Conservation (phyloP, 2,329 filamentous ascomycete genomes). For the Verticillium isaacii region DNA sequence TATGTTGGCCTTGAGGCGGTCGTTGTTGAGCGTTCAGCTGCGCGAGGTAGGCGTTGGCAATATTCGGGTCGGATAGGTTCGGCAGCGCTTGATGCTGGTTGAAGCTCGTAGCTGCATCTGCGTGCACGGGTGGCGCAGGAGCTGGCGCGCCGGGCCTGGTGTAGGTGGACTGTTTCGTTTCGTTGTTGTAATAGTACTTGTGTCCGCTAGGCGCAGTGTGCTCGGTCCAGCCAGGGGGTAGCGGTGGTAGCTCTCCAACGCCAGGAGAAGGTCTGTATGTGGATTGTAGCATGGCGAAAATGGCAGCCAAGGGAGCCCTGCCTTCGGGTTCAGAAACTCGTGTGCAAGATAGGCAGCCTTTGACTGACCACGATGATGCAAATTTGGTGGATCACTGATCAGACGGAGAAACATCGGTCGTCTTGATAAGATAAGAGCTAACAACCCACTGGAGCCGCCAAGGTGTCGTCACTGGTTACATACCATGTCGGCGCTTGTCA, state of each 20-base stretch:
- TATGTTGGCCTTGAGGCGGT: conserved; percentile 27
- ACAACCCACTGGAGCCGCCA: not conserved
- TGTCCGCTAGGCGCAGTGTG: conserved; percentile 87
- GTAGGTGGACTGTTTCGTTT: conserved; percentile 84
- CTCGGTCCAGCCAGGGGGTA: conserved; percentile 85
- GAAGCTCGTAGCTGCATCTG: conserved; percentile 30
- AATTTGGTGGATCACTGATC: not conserved
- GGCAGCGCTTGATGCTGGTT: conserved; percentile 36
- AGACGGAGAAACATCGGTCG: conserved; percentile 4
- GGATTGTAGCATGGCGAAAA: conserved; percentile 63
- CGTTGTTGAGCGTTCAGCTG: conserved; percentile 40
- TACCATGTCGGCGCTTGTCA: not conserved
- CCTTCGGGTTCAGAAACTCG: not conserved
- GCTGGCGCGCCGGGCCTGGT: conserved; percentile 55
- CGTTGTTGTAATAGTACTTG: conserved; percentile 80
- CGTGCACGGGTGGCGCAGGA: conserved; percentile 14
- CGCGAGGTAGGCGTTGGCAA: conserved; percentile 58
- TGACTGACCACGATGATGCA: not conserved
- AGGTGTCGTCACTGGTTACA: not conserved
- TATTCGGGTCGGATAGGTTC: conserved; percentile 47
- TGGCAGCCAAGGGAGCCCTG: not conserved
- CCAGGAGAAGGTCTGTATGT: conserved; percentile 61
- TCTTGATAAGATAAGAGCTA: conserved; percentile 6
- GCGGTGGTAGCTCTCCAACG: conserved; percentile 41
- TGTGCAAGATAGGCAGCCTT: not conserved